These are phyloP conservation scores for Danielia oregonensis DNA, from an alignment of 805 yeast genomes.

Conservation along the genomic window DNA sequence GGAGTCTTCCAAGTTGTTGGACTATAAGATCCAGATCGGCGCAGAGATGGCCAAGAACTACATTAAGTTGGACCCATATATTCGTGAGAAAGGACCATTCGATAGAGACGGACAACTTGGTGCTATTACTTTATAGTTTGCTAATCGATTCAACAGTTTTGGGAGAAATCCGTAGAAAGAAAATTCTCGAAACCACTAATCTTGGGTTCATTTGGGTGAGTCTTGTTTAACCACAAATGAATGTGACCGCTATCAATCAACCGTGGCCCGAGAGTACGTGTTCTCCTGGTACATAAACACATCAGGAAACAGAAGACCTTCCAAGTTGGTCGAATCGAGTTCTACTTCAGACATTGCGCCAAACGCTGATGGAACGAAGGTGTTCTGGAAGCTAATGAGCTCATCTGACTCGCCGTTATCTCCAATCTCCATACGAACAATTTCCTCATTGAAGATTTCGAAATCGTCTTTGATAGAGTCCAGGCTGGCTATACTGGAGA, in stretches of 20 bases:
- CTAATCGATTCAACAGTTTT: no score
- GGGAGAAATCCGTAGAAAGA: no score
- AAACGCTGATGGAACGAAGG: slow-evolving; percentile 1
- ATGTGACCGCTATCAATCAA: no score
- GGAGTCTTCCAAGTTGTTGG: slow-evolving; percentile 45
- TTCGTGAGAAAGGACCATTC: slow-evolving; percentile 14
- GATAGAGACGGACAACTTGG: slow-evolving; percentile 16
- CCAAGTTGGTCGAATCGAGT: neutral
- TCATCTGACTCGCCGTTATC: neutral
- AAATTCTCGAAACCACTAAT: no score
- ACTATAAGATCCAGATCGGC: slow-evolving; percentile 53
- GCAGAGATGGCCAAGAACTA: slow-evolving; percentile 58
- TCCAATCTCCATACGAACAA: neutral
- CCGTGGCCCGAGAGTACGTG: no score
- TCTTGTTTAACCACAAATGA: no score
- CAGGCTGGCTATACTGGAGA: neutral
- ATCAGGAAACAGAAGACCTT: neutral
- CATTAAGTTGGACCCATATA: slow-evolving; percentile 45
- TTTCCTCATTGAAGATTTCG: neutral
- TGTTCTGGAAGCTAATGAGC: neutral
- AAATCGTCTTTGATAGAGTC: neutral
- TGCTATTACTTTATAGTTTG: slow-evolving; percentile 6
- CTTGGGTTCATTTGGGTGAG: no score
- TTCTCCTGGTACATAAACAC: neutral
- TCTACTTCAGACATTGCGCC: neutral